A percentile compares a stretch with the other conserved stretches of the same genome.
Conservation (phyloP, 495 filamentous ascomycete species). For the Amniculicola lignicola region DNA sequence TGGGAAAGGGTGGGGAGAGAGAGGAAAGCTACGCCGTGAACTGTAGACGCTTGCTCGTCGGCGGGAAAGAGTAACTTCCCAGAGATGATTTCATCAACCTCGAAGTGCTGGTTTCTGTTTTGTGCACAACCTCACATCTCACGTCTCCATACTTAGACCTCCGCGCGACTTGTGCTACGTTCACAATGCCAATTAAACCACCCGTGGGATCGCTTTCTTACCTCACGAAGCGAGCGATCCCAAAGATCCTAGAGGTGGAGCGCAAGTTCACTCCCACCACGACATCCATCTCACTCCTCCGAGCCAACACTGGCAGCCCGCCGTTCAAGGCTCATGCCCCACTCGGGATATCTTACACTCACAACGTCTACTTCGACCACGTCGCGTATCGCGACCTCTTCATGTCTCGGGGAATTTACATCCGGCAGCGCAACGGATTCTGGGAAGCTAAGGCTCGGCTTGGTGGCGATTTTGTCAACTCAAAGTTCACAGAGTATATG, state of each 20-base stretch:
- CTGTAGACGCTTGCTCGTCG: no score
- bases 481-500: background rate
- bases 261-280: slow-evolving; percentile 6
- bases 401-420: slow-evolving; percentile 1
- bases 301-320: background rate
- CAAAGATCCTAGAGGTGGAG: slow-evolving; percentile 9
- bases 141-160: no score
- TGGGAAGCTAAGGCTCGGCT: slow-evolving; percentile 10
- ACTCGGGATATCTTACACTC: background rate
- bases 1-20: no score
- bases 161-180: no score
- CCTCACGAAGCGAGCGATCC: no score
- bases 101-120: no score
- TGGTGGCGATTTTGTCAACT: slow-evolving; percentile 1
- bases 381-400: background rate
- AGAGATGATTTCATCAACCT: no score
- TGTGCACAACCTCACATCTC: no score
- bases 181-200: no score
- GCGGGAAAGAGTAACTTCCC: no score
- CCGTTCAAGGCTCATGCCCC: background rate
- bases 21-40: no score
- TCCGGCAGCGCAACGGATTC: background rate
- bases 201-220: no score
- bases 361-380: slow-evolving; percentile 5
- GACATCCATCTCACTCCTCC: background rate